Evolutionary conservation across 805 yeast species (phyloP).

Genomic region (Torulaspora quercuum): DNA sequence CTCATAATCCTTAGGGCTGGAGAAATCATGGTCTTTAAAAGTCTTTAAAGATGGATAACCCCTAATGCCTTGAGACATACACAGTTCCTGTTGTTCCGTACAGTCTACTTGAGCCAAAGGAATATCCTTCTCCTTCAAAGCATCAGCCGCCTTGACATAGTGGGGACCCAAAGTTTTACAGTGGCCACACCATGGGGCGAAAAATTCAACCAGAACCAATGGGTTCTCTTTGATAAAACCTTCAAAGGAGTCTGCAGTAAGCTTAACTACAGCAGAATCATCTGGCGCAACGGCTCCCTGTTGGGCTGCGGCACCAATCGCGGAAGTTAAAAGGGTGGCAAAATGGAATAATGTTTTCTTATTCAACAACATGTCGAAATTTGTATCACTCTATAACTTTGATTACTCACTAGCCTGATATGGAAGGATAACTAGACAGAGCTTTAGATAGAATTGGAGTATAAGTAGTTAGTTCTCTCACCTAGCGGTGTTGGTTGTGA

Average conservation of each 20-base stretch:
- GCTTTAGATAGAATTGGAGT: no score
- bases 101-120: conserved; percentile 83
- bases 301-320: conserved; percentile 41
- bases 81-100: conserved; percentile 69
- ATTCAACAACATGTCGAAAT: conserved; percentile 8
- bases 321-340: conserved; percentile 26
- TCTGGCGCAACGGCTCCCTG: conserved; percentile 67
- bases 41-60: conserved; percentile 87
- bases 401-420: neutral
- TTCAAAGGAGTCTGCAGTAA: conserved; percentile 63
- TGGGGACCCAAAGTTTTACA: conserved; percentile 87
- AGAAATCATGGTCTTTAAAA: conserved; percentile 50
- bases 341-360: conserved; percentile 14
- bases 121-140: conserved; percentile 56
- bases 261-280: conserved; percentile 82
- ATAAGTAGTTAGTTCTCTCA: no score
- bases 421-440: neutral
- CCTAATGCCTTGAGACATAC: conserved; percentile 61
- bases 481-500: no score
- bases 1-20: conserved; percentile 55
- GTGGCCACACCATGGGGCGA: conserved; percentile 98
- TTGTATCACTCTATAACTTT: conserved; percentile 2
- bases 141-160: conserved; percentile 72
- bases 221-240: conserved; percentile 67
- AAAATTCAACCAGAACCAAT: conserved; percentile 79